These are phyloP conservation scores for Trichophyton equinum DNA, from an alignment of 2,329 filamentous ascomycete genomes.

Conservation along the genomic window DNA sequence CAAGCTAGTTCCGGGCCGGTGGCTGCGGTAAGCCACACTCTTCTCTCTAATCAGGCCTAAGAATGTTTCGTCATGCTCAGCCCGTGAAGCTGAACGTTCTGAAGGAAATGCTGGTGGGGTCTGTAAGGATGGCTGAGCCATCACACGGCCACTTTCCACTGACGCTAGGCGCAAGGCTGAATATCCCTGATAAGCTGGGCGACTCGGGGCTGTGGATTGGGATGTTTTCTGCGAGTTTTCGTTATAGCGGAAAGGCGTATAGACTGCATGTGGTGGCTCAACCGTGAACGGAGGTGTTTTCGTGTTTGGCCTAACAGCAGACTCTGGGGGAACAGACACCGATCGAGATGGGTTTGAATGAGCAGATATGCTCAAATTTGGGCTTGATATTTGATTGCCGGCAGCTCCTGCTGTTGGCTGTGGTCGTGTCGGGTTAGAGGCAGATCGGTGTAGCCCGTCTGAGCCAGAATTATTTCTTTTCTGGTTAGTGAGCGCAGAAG, in stretches of 20 bases:
- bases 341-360: slow-evolving; percentile 9
- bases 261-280: slow-evolving; percentile 29
- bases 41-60: slow-evolving; percentile 37
- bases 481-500: slow-evolving; percentile 16
- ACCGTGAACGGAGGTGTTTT: slow-evolving; percentile 2
- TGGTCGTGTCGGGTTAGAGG: slow-evolving; percentile 16
- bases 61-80: slow-evolving; percentile 34
- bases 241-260: slow-evolving; percentile 35
- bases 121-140: slow-evolving; percentile 23
- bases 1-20: slow-evolving; percentile 17
- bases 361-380: slow-evolving; percentile 1
- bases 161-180: slow-evolving; percentile 35
- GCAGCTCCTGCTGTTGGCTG: neutral
- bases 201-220: slow-evolving; percentile 27
- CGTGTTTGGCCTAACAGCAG: slow-evolving; percentile 10
- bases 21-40: slow-evolving; percentile 29
- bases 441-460: slow-evolving; percentile 18
- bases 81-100: slow-evolving; percentile 15
- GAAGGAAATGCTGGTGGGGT: slow-evolving; percentile 7
- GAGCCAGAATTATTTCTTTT: slow-evolving; percentile 4
- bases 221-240: slow-evolving; percentile 32
- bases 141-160: slow-evolving; percentile 32
- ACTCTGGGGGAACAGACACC: slow-evolving; percentile 14
- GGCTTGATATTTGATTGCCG: neutral
- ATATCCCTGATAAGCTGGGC: slow-evolving; percentile 36